These are phyloP conservation scores for Camellia japonica DNA, from an alignment of 148 eudicot genomes.

Conservation along the genomic window DNA sequence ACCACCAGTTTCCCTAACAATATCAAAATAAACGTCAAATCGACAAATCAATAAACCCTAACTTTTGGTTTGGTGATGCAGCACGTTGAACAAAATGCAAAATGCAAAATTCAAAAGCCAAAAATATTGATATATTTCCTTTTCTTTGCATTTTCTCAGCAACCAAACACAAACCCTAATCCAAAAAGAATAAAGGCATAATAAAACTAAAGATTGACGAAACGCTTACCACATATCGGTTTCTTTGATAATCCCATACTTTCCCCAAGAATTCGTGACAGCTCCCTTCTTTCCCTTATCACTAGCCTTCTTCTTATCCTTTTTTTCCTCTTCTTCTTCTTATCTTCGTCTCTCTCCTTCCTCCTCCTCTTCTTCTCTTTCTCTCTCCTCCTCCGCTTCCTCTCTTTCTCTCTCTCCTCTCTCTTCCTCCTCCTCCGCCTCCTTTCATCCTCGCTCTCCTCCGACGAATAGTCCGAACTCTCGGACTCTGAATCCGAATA, in stretches of 20 bases:
- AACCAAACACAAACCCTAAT: conserved; percentile 20
- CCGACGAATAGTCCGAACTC: conserved; percentile 35
- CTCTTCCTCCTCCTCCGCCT: conserved; percentile 32
- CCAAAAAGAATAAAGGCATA: background rate
- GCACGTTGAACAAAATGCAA: background rate
- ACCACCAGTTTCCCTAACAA: background rate
- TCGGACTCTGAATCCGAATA: conserved; percentile 34
- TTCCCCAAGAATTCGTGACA: conserved; percentile 88
- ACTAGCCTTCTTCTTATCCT: conserved; percentile 45
- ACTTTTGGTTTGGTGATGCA: background rate
- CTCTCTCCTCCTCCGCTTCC: conserved; percentile 14
- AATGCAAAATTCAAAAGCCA: background rate
- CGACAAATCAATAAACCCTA: background rate
- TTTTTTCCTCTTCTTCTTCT: conserved; percentile 26
- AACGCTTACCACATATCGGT: conserved; percentile 85
- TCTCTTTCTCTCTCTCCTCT: conserved; percentile 8
- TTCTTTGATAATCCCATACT: conserved; percentile 79
- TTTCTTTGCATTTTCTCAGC: background rate
- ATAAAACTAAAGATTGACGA: conserved; percentile 1
- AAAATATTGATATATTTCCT: background rate
- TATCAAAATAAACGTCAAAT: background rate
- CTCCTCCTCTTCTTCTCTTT: conserved; percentile 24
- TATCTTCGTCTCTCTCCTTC: conserved; percentile 25
- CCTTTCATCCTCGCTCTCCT: conserved; percentile 38
- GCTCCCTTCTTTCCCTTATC: conserved; percentile 68